Conservation (phyloP, 768 basidiomycete species). For the Tylopilus plumbeoviolaceoides region DNA sequence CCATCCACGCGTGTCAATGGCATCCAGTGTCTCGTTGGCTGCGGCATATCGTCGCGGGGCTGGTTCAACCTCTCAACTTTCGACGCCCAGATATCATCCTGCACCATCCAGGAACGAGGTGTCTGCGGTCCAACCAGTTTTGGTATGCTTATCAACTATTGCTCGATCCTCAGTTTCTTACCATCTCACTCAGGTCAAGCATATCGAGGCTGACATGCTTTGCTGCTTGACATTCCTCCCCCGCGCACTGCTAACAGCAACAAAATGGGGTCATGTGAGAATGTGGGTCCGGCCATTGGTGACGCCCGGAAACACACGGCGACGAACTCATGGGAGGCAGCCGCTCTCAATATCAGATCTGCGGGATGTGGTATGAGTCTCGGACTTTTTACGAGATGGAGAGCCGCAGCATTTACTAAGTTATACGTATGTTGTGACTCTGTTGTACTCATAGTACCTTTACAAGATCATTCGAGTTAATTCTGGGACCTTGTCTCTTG, state of each 20-base stretch:
- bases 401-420: constrained; percentile 5
- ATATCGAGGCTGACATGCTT: constrained; percentile 76
- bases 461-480: too few relatives aligned
- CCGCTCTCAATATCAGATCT: constrained; percentile 29
- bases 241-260: constrained; percentile 72
- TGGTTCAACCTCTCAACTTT: constrained; percentile 55
- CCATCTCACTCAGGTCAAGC: constrained; percentile 55
- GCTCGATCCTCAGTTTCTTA: background rate
- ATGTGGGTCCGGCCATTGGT: constrained; percentile 80
- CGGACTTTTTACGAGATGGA: background rate
- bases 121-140: constrained; percentile 84
- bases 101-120: constrained; percentile 91
- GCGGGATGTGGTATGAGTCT: constrained; percentile 21
- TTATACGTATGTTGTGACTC: constrained; percentile 12
- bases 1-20: constrained; percentile 72
- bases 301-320: constrained; percentile 22
- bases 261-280: constrained; percentile 72
- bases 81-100: constrained; percentile 65
- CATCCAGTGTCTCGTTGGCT: constrained; percentile 73
- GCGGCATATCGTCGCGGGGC: constrained; percentile 57
- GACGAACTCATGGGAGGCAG: constrained; percentile 30
- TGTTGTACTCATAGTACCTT: background rate
- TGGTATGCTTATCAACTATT: constrained; percentile 47
- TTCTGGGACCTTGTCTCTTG: too few relatives aligned
- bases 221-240: constrained; percentile 75